These are phyloP conservation scores for Wallacemonas sp. DNA, from an alignment of 208 protist species.

Conservation along the genomic window DNA sequence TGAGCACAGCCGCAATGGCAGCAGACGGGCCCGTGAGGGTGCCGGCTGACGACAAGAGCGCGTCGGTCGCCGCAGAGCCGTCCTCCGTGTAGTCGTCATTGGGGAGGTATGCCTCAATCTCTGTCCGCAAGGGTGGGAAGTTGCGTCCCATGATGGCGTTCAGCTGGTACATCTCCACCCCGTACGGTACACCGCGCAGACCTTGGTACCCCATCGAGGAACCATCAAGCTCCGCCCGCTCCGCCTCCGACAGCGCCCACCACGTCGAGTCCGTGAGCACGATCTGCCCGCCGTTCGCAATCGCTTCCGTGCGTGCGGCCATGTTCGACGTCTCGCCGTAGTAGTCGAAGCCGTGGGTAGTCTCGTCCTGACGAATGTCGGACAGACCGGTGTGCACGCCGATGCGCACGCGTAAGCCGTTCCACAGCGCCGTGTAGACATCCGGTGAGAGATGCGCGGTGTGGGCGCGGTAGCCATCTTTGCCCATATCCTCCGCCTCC, in stretches of 20 bases:
- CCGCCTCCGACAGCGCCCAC: constrained; percentile 31
- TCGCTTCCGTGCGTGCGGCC: constrained; percentile 74
- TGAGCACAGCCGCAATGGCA: constrained; percentile 27
- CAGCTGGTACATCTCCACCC: constrained; percentile 66
- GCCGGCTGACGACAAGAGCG: constrained; percentile 22
- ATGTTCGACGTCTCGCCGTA: constrained; percentile 84
- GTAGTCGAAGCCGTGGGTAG: constrained; percentile 76
- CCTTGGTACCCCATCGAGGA: constrained; percentile 31
- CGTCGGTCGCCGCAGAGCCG: constrained; percentile 16
- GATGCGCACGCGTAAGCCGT: constrained; percentile 53
- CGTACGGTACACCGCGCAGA: constrained; percentile 56
- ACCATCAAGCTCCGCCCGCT: constrained; percentile 26
- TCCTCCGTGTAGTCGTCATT: constrained; percentile 21
- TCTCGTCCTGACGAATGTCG: constrained; percentile 60
- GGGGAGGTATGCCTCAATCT: constrained; percentile 36
- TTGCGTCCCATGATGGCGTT: constrained; percentile 42
- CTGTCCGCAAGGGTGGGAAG: constrained; percentile 45
- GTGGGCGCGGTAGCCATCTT: constrained; percentile 18
- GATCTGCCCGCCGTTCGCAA: constrained; percentile 78
- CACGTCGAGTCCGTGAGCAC: constrained; percentile 45
- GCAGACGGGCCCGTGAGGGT: constrained; percentile 19
- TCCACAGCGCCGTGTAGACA: constrained; percentile 38
- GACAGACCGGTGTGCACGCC: constrained; percentile 66
- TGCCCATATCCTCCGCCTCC: constrained; percentile 12
- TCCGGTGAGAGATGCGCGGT: constrained; percentile 31